Conservation (phyloP, 257 asterid genomes). For the Solanum corneliomulleri region DNA sequence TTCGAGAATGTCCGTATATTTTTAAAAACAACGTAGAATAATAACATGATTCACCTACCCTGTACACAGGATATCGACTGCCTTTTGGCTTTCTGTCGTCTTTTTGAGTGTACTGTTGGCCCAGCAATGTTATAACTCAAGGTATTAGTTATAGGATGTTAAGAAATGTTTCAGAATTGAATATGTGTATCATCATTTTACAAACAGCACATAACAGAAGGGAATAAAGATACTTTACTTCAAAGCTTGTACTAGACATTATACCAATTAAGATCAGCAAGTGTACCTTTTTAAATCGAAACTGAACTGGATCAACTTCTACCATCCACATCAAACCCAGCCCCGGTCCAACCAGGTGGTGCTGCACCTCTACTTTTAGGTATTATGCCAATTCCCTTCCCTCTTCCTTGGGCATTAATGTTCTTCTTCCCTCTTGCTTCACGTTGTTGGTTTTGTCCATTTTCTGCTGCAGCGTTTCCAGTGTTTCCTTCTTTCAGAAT, state of each 20-base stretch:
- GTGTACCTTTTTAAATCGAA: neutral
- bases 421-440: slow-evolving; percentile 65
- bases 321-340: slow-evolving; percentile 81
- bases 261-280: neutral
- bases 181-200: neutral
- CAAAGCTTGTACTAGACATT: neutral
- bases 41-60: neutral
- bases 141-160: neutral
- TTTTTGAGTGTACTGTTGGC: neutral
- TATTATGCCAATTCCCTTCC: slow-evolving; percentile 63
- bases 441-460: slow-evolving; percentile 33
- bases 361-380: slow-evolving; percentile 62
- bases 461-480: slow-evolving; percentile 13
- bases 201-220: neutral
- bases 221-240: neutral
- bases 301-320: slow-evolving; percentile 33
- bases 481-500: slow-evolving; percentile 18
- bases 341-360: slow-evolving; percentile 78
- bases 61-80: neutral
- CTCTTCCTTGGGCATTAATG: slow-evolving; percentile 48
- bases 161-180: neutral
- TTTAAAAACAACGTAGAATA: neutral
- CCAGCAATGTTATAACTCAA: neutral
- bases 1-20: neutral
- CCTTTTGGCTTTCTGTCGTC: neutral